Base-by-base conservation (phyloP, 108 stramenopile genomes). In the Parietichytrium sp. region DNA sequence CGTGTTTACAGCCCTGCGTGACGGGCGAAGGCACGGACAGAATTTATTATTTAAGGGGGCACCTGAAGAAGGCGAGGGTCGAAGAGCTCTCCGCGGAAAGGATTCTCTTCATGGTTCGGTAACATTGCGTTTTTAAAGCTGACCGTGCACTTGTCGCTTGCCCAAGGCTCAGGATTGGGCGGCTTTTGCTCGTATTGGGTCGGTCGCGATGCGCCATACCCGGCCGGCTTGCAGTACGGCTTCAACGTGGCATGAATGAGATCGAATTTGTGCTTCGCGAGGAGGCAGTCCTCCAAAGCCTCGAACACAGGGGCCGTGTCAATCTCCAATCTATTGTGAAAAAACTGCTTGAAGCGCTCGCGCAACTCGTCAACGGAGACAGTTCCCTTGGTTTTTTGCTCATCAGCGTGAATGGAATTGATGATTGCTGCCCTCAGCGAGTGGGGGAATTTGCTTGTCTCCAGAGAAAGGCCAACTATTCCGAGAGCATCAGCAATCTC, bases 401-500 rank as follows among this genome's bases (percentile, higher is more conserved):
- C 61, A 42, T 72, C 61, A 10, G 18, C 38, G 20, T 72, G 61
- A 25, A 72, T 72, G 29, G 61, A 33, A 25, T 42, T 33, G 10
- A 72, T n/a, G 23, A 72, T 72, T 1, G 61, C 61, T n/a, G n/a
- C n/a, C n/a, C n/a, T n/a, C n/a, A n/a, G n/a, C n/a, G n/a, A n/a
- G n/a, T n/a, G n/a, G n/a, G n/a, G n/a, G n/a, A n/a, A n/a, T 10
- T 72, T 72, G 61, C 61, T 72, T 0, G 45, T 33, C 42, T 72
- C 38, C 6, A 38, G 13, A 10, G 61, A 45, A 0, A 72, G 42
- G n/a, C n/a, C n/a, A 6, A 45, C 42, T 10, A 45, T 42, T 16
- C 61, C 61, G 42, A 72, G 61, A n/a, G 45, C 61, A 27, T 42
- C 45, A 10, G 61, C 61, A 6, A 72, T 42, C 42, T 72, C 61